Percentiles rank a stretch among this genome's conserved stretches.
These are phyloP conservation scores for Neurospora crassa DNA, from an alignment of 2,329 filamentous ascomycete genomes.

Conservation along the genomic window DNA sequence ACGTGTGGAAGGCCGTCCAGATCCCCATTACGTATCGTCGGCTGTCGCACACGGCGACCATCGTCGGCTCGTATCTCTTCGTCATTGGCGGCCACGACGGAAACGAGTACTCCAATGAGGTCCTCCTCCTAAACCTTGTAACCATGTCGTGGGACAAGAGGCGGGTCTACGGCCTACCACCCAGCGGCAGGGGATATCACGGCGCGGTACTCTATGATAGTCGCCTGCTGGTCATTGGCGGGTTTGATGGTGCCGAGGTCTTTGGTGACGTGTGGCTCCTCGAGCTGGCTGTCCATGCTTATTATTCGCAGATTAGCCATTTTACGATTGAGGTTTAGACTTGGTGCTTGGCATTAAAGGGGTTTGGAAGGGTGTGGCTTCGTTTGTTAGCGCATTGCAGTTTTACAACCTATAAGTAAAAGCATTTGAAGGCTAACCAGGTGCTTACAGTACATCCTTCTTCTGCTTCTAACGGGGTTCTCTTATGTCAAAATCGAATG, in stretches of 20 bases:
- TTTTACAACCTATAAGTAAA: neutral
- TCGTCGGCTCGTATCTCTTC: slow-evolving; percentile 61
- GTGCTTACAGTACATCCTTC: neutral
- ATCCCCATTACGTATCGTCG: slow-evolving; percentile 54
- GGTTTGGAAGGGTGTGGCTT: neutral
- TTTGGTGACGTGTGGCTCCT: slow-evolving; percentile 59
- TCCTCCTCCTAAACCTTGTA: slow-evolving; percentile 58
- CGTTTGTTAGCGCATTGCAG: neutral
- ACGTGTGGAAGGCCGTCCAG: slow-evolving; percentile 48
- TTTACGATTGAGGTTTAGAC: slow-evolving; percentile 58
- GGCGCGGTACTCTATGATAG: slow-evolving; percentile 57
- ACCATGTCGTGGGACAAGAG: slow-evolving; percentile 67
- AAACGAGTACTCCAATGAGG: slow-evolving; percentile 59
- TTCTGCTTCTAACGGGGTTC: neutral
- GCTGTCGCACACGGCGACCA: slow-evolving; percentile 58
- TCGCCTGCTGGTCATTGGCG: slow-evolving; percentile 53
- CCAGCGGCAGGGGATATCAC: slow-evolving; percentile 57
- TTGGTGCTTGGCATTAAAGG: neutral
- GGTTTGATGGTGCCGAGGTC: slow-evolving; percentile 58
- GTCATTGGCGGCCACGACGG: slow-evolving; percentile 63
- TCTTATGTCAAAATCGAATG: neutral
- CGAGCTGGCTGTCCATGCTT: slow-evolving; percentile 60
- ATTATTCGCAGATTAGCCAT: slow-evolving; percentile 66
- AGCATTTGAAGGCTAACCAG: neutral
- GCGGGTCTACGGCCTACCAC: slow-evolving; percentile 53